Base-by-base conservation (phyloP, 495 filamentous ascomycete genomes). In the Pyrenula massariospora region DNA sequence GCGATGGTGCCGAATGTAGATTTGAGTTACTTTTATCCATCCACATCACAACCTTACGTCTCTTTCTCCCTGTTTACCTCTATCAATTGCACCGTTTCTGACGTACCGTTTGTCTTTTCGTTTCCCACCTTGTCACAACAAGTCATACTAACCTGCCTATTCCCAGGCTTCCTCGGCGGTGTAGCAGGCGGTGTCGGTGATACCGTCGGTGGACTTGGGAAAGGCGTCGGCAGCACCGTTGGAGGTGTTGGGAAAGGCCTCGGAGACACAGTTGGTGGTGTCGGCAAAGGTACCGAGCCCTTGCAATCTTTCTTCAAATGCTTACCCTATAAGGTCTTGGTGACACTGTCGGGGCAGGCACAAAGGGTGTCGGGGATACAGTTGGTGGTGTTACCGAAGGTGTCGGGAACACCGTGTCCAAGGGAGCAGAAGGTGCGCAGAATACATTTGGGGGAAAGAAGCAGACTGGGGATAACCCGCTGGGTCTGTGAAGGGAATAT, bases 181-280 rank as follows among this genome's bases (percentile, higher is more conserved):
- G 73, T 75, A 52, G 73, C 74, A 1, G 58, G 68, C 3, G 50
- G 64, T 10, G 53, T 77, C 22, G 71, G 72, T 0, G 76, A 76
- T 58, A 65, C 68, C 11, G 49, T 76, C 24, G 72, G 70, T 10
- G 69, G 68, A n/a, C 59, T 56, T 8, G 31, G 31, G 8, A 42
- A 42, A 15, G 31, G 31, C 31, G 31, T 42, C 31, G 31, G 31
- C 31, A 42, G 15, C 31, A 42, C 31, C 8, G 31, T 42, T 15
- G 31, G 31, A 5, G 31, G 31, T 15, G 31, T 42, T 5, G 31
- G 31, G 5, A 42, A 42, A 42, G 31, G 31, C 8, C 31, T 42
- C 15, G 31, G 31, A 5, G 31, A 42, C 31, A 42, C 31, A 5
- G 31, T 42, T 5, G 31, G 31, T 15, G 5, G 8, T 15, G 8